These are phyloP conservation scores for Fusarium tricinctum DNA, from an alignment of 2,329 filamentous ascomycete species.

Conservation along the genomic window DNA sequence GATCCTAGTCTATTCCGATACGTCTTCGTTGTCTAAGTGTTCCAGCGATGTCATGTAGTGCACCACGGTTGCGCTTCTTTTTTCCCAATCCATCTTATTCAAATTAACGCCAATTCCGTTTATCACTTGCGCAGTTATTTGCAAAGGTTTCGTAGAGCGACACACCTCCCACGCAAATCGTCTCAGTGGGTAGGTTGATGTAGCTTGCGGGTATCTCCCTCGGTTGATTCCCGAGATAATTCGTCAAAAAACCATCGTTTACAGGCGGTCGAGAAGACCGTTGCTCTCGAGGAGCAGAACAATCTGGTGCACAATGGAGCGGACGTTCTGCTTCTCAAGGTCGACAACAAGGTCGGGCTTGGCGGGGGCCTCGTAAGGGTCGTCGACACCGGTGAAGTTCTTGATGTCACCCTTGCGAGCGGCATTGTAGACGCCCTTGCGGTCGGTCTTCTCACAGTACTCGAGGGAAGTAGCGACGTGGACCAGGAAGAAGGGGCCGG, in stretches of 20 bases:
- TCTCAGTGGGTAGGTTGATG: constrained; percentile 5
- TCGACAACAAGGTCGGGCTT: constrained; percentile 90
- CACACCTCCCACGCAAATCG: constrained; percentile 15
- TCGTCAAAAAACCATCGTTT: constrained; percentile 44
- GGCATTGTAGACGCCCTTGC: constrained; percentile 87
- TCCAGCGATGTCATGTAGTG: constrained; percentile 21
- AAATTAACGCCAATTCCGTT: constrained; percentile 43
- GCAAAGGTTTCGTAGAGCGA: constrained; percentile 38
- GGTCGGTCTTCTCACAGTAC: constrained; percentile 95
- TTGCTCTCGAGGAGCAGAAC: constrained; percentile 90
- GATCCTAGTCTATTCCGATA: constrained; percentile 40
- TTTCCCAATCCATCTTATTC: constrained; percentile 34
- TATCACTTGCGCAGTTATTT: constrained; percentile 36
- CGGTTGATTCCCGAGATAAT: constrained; percentile 25
- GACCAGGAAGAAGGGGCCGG: constrained; percentile 92
- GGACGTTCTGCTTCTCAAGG: constrained; percentile 85
- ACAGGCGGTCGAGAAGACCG: constrained; percentile 83
- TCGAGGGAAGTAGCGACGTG: constrained; percentile 95
- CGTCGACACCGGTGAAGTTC: constrained; percentile 98
- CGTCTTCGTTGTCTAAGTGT: constrained; percentile 35
- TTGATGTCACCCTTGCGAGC: constrained; percentile 92
- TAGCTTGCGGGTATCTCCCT: constrained; percentile 42
- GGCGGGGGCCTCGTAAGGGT: constrained; percentile 89
- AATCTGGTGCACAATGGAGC: constrained; percentile 97
- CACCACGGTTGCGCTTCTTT: constrained; percentile 24